Evolutionary conservation across 371 early-diverging fungal species (phyloP), one percentile per base, ranked within the genome.

Genomic region (Mucor mucedo): DNA sequence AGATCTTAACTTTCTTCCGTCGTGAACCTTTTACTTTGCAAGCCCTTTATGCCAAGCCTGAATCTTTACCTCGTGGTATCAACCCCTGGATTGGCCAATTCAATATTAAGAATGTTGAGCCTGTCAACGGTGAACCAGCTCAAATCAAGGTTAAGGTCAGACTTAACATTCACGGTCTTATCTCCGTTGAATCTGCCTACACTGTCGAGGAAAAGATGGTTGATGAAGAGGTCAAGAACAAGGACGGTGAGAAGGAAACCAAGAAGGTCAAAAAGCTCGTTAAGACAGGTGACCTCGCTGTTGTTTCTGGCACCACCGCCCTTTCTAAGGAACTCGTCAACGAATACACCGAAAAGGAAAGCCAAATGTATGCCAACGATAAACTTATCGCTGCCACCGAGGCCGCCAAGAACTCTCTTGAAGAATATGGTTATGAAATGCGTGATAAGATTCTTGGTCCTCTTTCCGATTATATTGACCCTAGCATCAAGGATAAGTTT

Each of bases 371-470:
- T 54, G 72, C 90, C 16, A 73, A 87, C 30, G 98, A 98, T 77
- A 88, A 89, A 70, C 88, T 96, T 65, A 94, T 98, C 41, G 84
- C 88, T 52, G 97, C 95, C 68, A 97, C 98, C 13, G 98, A 96
- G 78, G 88, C 93, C 64, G 88, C 89, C 77, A 91, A 93, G 83
- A 98, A 98, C 85, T 86, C 93, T 33, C 88, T 98, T 58, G 98
- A 98, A 79, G 98, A 98, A 82, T 98, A 96, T 79, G 94, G 97
- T 58, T 98, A 98, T 79, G 95, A 97, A n/a, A 92, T 90, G 66
- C 94, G 98, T 63, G 83, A 84, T 77, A 95, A 96, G 91, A 76
- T 96, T 60, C 66, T 71, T 28, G 82, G 86, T 62, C 82, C 84
- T 45, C 92, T 89, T 82, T 66, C 81, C 58, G 90, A 88, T 7